These are phyloP conservation scores for Ophiostoma pallidulum DNA, from an alignment of 2,329 filamentous ascomycete species.

Conservation along the genomic window DNA sequence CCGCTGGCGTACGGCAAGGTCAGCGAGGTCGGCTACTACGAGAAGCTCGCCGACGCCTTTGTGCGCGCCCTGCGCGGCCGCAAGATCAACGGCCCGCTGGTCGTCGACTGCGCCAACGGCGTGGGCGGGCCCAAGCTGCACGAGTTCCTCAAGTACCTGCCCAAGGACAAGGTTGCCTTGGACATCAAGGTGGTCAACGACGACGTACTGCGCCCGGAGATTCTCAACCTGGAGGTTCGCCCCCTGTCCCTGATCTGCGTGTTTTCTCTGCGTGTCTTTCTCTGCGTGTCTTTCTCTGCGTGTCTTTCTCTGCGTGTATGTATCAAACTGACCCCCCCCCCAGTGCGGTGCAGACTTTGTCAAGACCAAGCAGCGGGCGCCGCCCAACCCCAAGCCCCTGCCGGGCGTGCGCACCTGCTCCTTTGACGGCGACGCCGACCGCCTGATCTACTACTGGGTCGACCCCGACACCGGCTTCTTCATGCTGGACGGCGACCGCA, in stretches of 20 bases:
- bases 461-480: conserved; percentile 77
- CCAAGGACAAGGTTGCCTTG: conserved; percentile 53
- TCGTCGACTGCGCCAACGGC: conserved; percentile 92
- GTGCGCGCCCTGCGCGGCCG: conserved; percentile 69
- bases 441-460: conserved; percentile 89
- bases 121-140: conserved; percentile 86
- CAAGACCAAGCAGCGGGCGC: conserved; percentile 91
- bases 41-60: conserved; percentile 82
- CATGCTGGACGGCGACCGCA: conserved; percentile 92
- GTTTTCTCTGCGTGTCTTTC: too few species aligned
- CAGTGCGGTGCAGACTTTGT: conserved; percentile 93
- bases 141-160: conserved; percentile 77
- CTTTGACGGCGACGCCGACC: conserved; percentile 89
- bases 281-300: too few species aligned
- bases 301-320: too few species aligned
- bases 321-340: conserved; percentile 37
- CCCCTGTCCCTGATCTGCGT: too few species aligned
- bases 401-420: conserved; percentile 76
- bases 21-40: conserved; percentile 87
- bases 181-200: conserved; percentile 87
- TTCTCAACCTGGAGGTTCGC: conserved; percentile 85
- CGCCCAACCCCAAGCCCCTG: conserved; percentile 68
- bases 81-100: conserved; percentile 63
- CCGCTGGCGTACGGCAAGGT: conserved; percentile 80
- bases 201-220: conserved; percentile 80